Evolutionary conservation across 2,329 filamentous ascomycete species (phyloP).

Genomic region (Coleophoma crateriformis): DNA sequence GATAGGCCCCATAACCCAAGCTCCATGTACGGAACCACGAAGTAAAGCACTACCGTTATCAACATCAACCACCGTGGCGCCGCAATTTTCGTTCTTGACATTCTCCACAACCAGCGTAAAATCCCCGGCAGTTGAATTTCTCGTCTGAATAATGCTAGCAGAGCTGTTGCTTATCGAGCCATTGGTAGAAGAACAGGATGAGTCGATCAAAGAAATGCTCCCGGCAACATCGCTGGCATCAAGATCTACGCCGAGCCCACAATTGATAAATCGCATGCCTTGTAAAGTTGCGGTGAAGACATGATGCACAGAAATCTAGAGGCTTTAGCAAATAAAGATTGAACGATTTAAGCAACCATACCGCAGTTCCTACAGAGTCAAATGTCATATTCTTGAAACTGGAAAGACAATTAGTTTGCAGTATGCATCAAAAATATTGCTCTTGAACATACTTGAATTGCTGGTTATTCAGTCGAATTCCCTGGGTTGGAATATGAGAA

Average conservation of each 20-base stretch:
- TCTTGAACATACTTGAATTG: not conserved
- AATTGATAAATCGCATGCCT: conserved; percentile 18
- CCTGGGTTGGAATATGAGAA: not conserved
- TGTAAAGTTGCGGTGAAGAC: conserved; percentile 1
- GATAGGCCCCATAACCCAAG: not conserved
- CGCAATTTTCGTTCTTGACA: not conserved
- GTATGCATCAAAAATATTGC: not conserved
- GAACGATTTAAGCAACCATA: not conserved
- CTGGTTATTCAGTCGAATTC: conserved; percentile 1
- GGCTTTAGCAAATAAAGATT: not conserved
- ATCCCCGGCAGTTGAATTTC: not conserved
- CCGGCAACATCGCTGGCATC: not conserved
- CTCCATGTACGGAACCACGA: not conserved
- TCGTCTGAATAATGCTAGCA: conserved; percentile 1
- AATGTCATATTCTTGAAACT: conserved; percentile 1
- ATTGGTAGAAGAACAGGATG: not conserved
- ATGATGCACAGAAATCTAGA: not conserved
- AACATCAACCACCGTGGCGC: not conserved
- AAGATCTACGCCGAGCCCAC: conserved; percentile 18
- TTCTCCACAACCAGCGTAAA: conserved; percentile 1
- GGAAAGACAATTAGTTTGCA: not conserved
- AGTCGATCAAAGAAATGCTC: conserved; percentile 1
- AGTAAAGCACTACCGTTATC: not conserved
- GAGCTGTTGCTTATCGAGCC: not conserved
- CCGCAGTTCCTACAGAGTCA: not conserved